These are phyloP conservation scores for Globisporangium radiosum DNA, from an alignment of 352 stramenopile species.

Conservation along the genomic window DNA sequence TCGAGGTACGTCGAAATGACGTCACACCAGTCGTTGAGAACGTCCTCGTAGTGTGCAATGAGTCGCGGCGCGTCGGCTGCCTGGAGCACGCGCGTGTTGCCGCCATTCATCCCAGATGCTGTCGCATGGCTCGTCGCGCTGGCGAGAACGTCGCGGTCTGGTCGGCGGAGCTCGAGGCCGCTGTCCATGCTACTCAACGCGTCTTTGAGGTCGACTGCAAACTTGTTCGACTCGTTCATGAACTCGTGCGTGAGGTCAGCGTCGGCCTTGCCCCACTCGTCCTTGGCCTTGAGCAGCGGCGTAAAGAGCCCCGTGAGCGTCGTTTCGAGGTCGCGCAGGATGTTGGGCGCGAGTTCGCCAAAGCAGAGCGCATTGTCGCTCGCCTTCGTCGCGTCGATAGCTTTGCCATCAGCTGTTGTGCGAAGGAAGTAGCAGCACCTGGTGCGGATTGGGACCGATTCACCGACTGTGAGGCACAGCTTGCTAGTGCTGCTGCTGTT, in stretches of 20 bases:
- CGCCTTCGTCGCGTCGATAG: slow-evolving; percentile 64
- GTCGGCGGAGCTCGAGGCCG: slow-evolving; percentile 89
- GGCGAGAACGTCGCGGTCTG: slow-evolving; percentile 68
- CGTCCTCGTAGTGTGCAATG: slow-evolving; percentile 91
- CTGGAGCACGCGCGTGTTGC: slow-evolving; percentile 41
- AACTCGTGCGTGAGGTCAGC: slow-evolving; percentile 90
- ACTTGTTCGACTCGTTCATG: slow-evolving; percentile 93
- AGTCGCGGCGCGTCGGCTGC: slow-evolving; percentile 84
- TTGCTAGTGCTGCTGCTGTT: slow-evolving; percentile 33
- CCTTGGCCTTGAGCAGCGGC: slow-evolving; percentile 89
- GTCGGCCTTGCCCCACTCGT: slow-evolving; percentile 95
- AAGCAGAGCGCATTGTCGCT: slow-evolving; percentile 78
- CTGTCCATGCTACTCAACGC: slow-evolving; percentile 94
- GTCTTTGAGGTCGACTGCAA: slow-evolving; percentile 92
- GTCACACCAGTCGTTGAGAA: slow-evolving; percentile 97
- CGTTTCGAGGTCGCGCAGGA: slow-evolving; percentile 72
- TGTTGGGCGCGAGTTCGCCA: slow-evolving; percentile 80
- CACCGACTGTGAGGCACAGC: slow-evolving; percentile 64
- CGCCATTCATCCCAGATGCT: slow-evolving; percentile 28
- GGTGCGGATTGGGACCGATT: slow-evolving; percentile 53
- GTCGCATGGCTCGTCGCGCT: slow-evolving; percentile 45
- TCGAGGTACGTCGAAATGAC: slow-evolving; percentile 94
- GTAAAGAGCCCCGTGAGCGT: slow-evolving; percentile 85
- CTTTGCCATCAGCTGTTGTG: slow-evolving; percentile 60
- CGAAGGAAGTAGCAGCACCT: slow-evolving; percentile 86